These are phyloP conservation scores for Termitomyces sp. DNA, from an alignment of 768 basidiomycete genomes.

Conservation along the genomic window DNA sequence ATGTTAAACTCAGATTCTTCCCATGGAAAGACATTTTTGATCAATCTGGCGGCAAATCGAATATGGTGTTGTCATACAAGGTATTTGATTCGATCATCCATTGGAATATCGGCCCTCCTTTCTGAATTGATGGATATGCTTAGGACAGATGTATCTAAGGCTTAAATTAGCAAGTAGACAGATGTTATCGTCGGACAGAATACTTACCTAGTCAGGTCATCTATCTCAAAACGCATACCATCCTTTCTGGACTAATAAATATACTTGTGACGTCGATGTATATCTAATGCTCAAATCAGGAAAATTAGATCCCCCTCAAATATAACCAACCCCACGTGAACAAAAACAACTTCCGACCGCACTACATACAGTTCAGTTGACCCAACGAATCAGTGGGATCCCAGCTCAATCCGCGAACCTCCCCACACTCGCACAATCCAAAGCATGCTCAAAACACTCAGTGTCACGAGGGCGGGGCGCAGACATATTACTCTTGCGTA, in stretches of 20 bases:
- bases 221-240: not conserved
- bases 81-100: not conserved
- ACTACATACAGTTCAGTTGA: not conserved
- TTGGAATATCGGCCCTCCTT: not conserved
- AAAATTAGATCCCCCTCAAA: not conserved
- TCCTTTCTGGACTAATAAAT: not conserved
- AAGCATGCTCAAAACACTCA: conserved; percentile 43
- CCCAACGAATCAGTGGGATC: too few species aligned
- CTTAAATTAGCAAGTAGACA: not conserved
- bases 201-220: not conserved
- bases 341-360: not conserved
- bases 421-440: conserved; percentile 61
- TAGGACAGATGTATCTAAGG: not conserved
- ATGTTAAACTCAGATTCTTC: not conserved
- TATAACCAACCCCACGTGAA: not conserved
- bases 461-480: conserved; percentile 47
- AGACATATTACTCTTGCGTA: conserved; percentile 44
- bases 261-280: not conserved
- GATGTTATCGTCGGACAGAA: conserved; percentile 12
- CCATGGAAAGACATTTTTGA: not conserved
- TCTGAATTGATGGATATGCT: not conserved
- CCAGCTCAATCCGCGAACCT: conserved; percentile 35
- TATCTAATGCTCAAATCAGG: not conserved
- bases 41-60: not conserved
- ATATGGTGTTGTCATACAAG: not conserved